Evolutionary conservation across 208 protist species (phyloP).

Genomic region (Trypanosoma cruzi): DNA sequence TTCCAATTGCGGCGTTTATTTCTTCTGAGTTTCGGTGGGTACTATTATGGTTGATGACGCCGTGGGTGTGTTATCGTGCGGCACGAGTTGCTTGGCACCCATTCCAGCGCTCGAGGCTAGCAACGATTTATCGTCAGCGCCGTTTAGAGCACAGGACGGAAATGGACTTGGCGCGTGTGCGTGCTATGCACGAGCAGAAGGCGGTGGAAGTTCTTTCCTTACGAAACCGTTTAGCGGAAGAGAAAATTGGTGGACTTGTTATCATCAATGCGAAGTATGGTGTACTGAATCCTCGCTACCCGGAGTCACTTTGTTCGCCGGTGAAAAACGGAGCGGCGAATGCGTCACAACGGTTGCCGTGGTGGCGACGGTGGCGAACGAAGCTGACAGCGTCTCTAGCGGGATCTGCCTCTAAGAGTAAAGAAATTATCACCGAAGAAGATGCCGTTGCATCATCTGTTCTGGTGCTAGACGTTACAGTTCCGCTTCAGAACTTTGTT

Average conservation of each 20-base stretch:
- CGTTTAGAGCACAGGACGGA: conserved; percentile 68
- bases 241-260: conserved; percentile 75
- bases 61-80: conserved; percentile 59
- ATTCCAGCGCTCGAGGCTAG: conserved; percentile 45
- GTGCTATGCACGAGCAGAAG: conserved; percentile 68
- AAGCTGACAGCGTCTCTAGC: not conserved
- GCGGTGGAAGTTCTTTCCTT: conserved; percentile 59
- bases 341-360: not conserved
- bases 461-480: conserved; percentile 81
- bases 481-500: conserved; percentile 86
- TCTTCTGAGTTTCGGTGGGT: conserved; percentile 44
- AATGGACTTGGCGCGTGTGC: conserved; percentile 72
- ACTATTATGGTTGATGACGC: conserved; percentile 60
- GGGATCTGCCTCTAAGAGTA: not conserved
- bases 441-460: conserved; percentile 38
- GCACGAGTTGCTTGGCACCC: conserved; percentile 47
- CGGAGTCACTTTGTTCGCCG: conserved; percentile 31
- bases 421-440: conserved; percentile 28
- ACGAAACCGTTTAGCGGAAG: conserved; percentile 51
- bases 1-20: conserved; percentile 76
- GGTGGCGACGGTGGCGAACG: conserved; percentile 1
- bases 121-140: conserved; percentile 42
- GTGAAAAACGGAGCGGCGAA: not conserved
- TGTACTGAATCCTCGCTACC: conserved; percentile 66
- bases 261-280: conserved; percentile 90